Conservation (phyloP, 192 early-diverging fungal genomes). For the Podila epigama region DNA sequence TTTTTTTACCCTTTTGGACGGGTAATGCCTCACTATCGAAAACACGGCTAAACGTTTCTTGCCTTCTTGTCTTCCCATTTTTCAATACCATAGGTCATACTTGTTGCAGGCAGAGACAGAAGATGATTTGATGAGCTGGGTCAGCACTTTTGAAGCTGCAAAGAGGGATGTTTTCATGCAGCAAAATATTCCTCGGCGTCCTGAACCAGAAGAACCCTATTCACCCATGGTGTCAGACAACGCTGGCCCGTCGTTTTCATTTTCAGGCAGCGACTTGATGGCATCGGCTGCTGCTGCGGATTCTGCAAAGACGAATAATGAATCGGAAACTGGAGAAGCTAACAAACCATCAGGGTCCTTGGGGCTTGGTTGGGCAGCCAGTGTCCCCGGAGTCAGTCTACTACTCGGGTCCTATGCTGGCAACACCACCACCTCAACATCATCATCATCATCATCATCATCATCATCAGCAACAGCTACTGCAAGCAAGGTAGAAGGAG, state of each 20-base stretch:
- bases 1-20: no score
- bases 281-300: neutral
- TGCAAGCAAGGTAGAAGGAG: no score
- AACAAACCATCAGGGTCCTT: conserved; percentile 4
- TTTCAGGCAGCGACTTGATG: conserved; percentile 22
- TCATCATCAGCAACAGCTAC: neutral
- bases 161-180: conserved; percentile 51
- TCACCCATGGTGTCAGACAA: conserved; percentile 32
- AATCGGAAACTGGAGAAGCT: neutral
- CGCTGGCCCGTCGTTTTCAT: conserved; percentile 20
- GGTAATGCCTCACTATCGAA: no score
- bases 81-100: conserved; percentile 37
- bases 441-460: neutral
- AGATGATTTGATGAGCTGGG: conserved; percentile 73
- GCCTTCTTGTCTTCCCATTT: neutral
- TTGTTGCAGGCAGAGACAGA: conserved; percentile 74
- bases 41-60: no score
- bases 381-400: conserved; percentile 37
- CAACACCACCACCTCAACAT: conserved; percentile 9
- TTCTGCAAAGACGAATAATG: neutral
- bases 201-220: conserved; percentile 33
- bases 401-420: conserved; percentile 23
- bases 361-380: conserved; percentile 32
- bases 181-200: conserved; percentile 13
- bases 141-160: conserved; percentile 64